Conservation (phyloP, 2,329 filamentous ascomycete species). For the Celoporthe dispersa region DNA sequence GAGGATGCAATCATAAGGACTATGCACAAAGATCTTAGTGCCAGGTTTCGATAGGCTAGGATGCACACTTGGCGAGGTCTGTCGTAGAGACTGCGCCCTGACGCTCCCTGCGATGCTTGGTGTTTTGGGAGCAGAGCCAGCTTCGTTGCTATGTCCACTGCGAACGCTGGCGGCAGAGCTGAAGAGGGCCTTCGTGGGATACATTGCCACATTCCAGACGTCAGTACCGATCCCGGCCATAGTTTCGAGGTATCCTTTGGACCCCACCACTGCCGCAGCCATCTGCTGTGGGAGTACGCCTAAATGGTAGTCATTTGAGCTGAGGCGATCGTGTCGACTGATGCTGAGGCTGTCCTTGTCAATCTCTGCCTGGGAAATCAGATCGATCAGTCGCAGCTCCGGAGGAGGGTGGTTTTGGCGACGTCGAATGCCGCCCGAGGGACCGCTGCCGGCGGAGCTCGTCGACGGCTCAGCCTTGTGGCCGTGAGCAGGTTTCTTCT, state of each 20-base stretch:
- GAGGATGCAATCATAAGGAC: constrained; percentile 94
- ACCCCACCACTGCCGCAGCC: constrained; percentile 65
- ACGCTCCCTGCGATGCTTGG: constrained; percentile 45
- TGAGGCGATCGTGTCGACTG: constrained; percentile 83
- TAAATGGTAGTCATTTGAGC: constrained; percentile 90
- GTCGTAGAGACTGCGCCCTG: constrained; percentile 26
- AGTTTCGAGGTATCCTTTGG: constrained; percentile 76
- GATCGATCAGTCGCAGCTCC: constrained; percentile 88
- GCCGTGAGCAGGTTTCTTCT: constrained; percentile 39
- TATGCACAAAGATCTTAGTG: constrained; percentile 86
- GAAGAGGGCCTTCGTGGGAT: constrained; percentile 79
- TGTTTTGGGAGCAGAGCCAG: constrained; percentile 53
- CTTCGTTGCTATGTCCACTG: constrained; percentile 65
- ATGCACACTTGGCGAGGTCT: constrained; percentile 49
- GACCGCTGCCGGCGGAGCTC: constrained; percentile 58
- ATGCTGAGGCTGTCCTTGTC: constrained; percentile 86
- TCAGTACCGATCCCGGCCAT: constrained; percentile 74
- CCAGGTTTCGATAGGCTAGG: constrained; percentile 60
- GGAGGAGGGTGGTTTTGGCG: constrained; percentile 82
- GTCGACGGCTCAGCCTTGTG: constrained; percentile 51
- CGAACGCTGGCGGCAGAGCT: constrained; percentile 81
- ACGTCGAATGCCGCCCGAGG: constrained; percentile 68
- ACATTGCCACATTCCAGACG: constrained; percentile 89
- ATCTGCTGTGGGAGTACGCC: constrained; percentile 75
- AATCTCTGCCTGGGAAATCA: constrained; percentile 82